phyloP scores from a whole-genome alignment of 2,329 filamentous ascomycete species.

The Talaromyces sp. region DNA sequence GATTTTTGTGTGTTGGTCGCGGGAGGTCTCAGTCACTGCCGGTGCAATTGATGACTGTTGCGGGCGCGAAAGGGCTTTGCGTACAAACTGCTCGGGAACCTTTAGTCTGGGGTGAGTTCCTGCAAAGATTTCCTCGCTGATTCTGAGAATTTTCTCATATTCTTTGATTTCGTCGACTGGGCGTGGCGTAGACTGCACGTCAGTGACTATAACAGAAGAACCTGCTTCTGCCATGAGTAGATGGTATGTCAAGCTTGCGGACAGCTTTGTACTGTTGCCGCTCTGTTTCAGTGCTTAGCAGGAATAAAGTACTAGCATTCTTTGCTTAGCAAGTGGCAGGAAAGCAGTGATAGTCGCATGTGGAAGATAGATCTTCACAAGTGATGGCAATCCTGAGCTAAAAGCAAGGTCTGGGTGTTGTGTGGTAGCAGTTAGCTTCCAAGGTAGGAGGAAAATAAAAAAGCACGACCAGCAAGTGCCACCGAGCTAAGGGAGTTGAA shows the following conservation, averaged over 20 bases:
- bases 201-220: conserved; percentile 35
- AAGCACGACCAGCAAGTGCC: background rate
- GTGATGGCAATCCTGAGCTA: background rate
- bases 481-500: background rate
- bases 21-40: conserved; percentile 24
- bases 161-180: conserved; percentile 61
- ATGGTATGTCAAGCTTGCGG: conserved; percentile 13
- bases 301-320: conserved; percentile 6
- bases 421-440: background rate
- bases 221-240: conserved; percentile 21
- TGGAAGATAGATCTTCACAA: background rate
- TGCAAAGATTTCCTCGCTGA: conserved; percentile 77
- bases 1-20: conserved; percentile 24
- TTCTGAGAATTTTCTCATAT: conserved; percentile 75
- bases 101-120: conserved; percentile 64
- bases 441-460: conserved; percentile 3
- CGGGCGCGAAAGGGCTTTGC: conserved; percentile 39
- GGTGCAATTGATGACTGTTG: conserved; percentile 34
- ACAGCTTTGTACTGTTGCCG: conserved; percentile 12
- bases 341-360: background rate
- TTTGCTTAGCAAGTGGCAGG: background rate
- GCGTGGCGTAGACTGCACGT: conserved; percentile 30
- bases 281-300: conserved; percentile 5
- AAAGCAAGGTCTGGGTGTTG: background rate
- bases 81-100: conserved; percentile 55